Conservation (phyloP, 1,139 yeast species). For the Hansenula sp. region DNA sequence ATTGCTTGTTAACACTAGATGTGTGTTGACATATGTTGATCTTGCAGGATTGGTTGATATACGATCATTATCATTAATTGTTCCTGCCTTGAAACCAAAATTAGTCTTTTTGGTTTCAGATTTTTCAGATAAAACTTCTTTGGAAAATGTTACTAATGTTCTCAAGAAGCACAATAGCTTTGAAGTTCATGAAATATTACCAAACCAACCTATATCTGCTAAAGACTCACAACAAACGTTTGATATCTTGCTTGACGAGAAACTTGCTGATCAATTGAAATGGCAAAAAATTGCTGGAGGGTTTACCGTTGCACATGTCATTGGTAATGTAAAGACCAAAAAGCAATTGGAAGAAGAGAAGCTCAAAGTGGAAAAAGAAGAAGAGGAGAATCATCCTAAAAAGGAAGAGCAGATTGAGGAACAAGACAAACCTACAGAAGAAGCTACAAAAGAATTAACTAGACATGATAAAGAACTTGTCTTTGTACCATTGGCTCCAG, state of each 20-base stretch:
- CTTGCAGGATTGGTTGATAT: conserved; percentile 82
- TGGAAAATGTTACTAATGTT: conserved; percentile 16
- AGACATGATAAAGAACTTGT: conserved; percentile 18
- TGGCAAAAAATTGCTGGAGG: conserved; percentile 89
- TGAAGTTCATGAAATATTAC: conserved; percentile 32
- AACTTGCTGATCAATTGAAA: conserved; percentile 53
- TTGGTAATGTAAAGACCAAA: conserved; percentile 60
- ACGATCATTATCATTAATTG: conserved; percentile 74
- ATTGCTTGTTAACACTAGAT: conserved; percentile 48
- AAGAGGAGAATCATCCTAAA: conserved; percentile 15
- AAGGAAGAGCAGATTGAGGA: conserved; percentile 3
- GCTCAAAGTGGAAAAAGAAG: conserved; percentile 8
- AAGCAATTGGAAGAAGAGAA: conserved; percentile 24
- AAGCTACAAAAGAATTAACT: conserved; percentile 8
- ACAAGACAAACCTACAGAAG: conserved; percentile 3
- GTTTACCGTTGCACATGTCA: conserved; percentile 77
- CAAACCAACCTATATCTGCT: conserved; percentile 44
- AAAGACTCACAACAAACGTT: conserved; percentile 64
- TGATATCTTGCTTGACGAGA: conserved; percentile 69
- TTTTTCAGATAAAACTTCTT: conserved; percentile 28
- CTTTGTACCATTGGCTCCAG: conserved; percentile 18
- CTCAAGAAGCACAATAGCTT: conserved; percentile 26
- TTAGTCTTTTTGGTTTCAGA: conserved; percentile 61
- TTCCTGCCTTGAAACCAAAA: conserved; percentile 77
- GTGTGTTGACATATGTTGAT: conserved; percentile 77